phyloP scores from a whole-genome alignment of 2,329 filamentous ascomycete species.

The Coniochaeta sp. region DNA sequence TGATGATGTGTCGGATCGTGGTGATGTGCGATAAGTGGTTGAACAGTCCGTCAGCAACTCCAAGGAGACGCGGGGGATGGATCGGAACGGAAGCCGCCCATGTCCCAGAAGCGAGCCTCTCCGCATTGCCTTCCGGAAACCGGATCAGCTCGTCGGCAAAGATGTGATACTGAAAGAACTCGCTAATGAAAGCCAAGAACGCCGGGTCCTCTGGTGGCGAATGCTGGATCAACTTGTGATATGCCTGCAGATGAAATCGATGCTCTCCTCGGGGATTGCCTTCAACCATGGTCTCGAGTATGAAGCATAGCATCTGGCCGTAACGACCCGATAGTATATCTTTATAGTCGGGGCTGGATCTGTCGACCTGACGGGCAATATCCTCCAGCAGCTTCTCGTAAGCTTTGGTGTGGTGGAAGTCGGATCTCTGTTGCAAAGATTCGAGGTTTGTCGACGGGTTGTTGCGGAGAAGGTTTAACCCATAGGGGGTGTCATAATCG shows the following conservation, averaged over 20 bases:
- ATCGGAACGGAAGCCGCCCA: slow-evolving; percentile 35
- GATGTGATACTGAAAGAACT: slow-evolving; percentile 82
- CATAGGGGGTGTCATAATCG: slow-evolving; percentile 51
- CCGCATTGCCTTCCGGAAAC: slow-evolving; percentile 30
- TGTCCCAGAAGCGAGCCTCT: slow-evolving; percentile 32
- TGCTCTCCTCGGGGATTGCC: slow-evolving; percentile 60
- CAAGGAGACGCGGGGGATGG: slow-evolving; percentile 55
- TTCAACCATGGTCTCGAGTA: slow-evolving; percentile 51
- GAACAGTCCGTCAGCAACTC: slow-evolving; percentile 77
- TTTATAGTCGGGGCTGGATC: slow-evolving; percentile 34
- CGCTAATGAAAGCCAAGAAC: slow-evolving; percentile 58
- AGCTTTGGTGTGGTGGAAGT: slow-evolving; percentile 49
- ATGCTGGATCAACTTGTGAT: slow-evolving; percentile 61
- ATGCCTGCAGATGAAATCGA: slow-evolving; percentile 70
- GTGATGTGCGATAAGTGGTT: slow-evolving; percentile 73
- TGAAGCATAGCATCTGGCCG: slow-evolving; percentile 55
- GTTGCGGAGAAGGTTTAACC: slow-evolving; percentile 41
- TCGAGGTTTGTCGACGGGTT: slow-evolving; percentile 38
- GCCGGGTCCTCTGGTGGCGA: slow-evolving; percentile 56
- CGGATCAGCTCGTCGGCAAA: slow-evolving; percentile 56
- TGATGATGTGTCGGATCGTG: slow-evolving; percentile 65
- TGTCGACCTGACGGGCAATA: slow-evolving; percentile 30
- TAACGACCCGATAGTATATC: slow-evolving; percentile 48
- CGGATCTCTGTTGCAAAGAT: slow-evolving; percentile 41
- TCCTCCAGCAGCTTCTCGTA: slow-evolving; percentile 43